Evolutionary conservation across 352 stramenopile species (phyloP).

Genomic region (Peronospora belbahrii): DNA sequence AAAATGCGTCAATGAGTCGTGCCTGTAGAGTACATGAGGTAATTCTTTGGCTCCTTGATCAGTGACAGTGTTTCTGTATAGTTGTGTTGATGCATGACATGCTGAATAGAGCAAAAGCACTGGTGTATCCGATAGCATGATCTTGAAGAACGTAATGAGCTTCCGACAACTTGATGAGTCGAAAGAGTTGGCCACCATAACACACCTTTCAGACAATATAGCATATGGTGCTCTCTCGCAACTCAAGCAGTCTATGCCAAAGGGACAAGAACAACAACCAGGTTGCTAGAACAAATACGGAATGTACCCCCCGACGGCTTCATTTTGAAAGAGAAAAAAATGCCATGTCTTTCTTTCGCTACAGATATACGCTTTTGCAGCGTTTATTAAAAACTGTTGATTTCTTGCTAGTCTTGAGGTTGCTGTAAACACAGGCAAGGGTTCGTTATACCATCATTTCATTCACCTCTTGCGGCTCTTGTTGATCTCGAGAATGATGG

Average conservation of each 20-base stretch:
- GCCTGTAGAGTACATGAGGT: slow-evolving; percentile 59
- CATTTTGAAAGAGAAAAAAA: slow-evolving; percentile 25
- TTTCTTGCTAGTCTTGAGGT: slow-evolving; percentile 4
- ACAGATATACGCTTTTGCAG: slow-evolving; percentile 29
- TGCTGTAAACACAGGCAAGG: slow-evolving; percentile 1
- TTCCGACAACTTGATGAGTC: slow-evolving; percentile 53
- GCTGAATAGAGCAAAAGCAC: slow-evolving; percentile 51
- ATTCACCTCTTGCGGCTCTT: slow-evolving; percentile 79
- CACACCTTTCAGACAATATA: slow-evolving; percentile 41
- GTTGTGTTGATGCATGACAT: slow-evolving; percentile 68
- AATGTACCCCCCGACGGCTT: slow-evolving; percentile 9
- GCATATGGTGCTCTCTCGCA: slow-evolving; percentile 9
- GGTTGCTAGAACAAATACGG: no score
- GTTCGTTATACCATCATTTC: slow-evolving; percentile 5
- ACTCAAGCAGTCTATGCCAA: background rate
- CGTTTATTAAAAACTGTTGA: slow-evolving; percentile 26
- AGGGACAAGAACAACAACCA: slow-evolving; percentile 13
- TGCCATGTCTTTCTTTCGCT: slow-evolving; percentile 14
- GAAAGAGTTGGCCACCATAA: slow-evolving; percentile 59
- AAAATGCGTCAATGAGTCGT: slow-evolving; percentile 58
- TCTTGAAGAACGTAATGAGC: slow-evolving; percentile 60
- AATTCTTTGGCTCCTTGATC: slow-evolving; percentile 50
- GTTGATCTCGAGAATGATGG: slow-evolving; percentile 87
- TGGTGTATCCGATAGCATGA: slow-evolving; percentile 58
- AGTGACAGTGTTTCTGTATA: slow-evolving; percentile 64